Evolutionary conservation across 345 rosid species (phyloP).

Genomic region (Salix viminalis): DNA sequence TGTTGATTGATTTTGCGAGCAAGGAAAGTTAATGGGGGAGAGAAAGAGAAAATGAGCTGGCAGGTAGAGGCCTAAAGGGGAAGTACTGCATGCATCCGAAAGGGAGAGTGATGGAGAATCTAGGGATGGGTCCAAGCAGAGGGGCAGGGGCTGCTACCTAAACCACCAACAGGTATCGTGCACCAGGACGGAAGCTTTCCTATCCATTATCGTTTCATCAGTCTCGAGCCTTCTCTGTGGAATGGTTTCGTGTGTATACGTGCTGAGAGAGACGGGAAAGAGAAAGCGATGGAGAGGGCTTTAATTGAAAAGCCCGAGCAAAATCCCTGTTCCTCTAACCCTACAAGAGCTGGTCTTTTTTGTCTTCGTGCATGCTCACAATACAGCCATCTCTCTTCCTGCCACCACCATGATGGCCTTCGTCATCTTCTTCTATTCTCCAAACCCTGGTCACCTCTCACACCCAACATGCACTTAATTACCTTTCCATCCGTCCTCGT

Average conservation of each 20-base stretch:
- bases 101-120: constrained; percentile 24
- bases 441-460: background rate
- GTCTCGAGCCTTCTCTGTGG: constrained; percentile 16
- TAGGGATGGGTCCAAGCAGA: constrained; percentile 49
- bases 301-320: constrained; percentile 23
- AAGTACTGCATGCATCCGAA: background rate
- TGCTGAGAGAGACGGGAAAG: constrained; percentile 3
- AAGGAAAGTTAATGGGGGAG: background rate
- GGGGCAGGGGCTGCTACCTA: constrained; percentile 68
- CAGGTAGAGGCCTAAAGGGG: constrained; percentile 6
- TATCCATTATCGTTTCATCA: constrained; percentile 35
- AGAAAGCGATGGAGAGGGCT: background rate
- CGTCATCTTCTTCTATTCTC: background rate
- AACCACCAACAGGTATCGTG: constrained; percentile 77
- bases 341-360: constrained; percentile 17
- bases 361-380: background rate
- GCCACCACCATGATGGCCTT: background rate
- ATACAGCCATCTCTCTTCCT: background rate
- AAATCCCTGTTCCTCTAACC: constrained; percentile 14
- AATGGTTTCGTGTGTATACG: background rate
- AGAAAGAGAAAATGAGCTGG: constrained; percentile 31
- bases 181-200: constrained; percentile 35
- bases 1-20: background rate
- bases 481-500: too few relatives aligned
- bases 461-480: too few relatives aligned